These are phyloP conservation scores for Ceratocystis variospora DNA, from an alignment of 2,329 filamentous ascomycete genomes.

Conservation along the genomic window DNA sequence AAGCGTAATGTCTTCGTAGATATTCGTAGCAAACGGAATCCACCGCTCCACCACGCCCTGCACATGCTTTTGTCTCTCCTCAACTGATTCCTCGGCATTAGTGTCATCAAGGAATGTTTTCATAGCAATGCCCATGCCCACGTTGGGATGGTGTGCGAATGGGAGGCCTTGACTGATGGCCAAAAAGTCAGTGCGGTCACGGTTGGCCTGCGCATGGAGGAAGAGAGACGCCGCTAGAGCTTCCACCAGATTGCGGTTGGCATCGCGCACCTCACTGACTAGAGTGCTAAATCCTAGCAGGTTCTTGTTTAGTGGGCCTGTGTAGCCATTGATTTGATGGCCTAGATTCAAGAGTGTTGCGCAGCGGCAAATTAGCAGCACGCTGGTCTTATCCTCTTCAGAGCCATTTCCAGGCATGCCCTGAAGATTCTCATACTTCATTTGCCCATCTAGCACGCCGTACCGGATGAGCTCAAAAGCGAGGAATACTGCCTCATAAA, in stretches of 20 bases:
- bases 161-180: slow-evolving; percentile 62
- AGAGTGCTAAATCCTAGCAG: slow-evolving; percentile 77
- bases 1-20: slow-evolving; percentile 46
- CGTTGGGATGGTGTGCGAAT: slow-evolving; percentile 56
- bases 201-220: slow-evolving; percentile 62
- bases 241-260: slow-evolving; percentile 71
- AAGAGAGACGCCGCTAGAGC: slow-evolving; percentile 69
- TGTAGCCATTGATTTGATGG: slow-evolving; percentile 80
- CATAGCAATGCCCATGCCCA: slow-evolving; percentile 63
- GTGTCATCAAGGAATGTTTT: slow-evolving; percentile 63
- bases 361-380: slow-evolving; percentile 73
- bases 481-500: slow-evolving; percentile 67
- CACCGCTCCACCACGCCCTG: slow-evolving; percentile 38
- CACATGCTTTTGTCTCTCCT: slow-evolving; percentile 33
- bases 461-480: slow-evolving; percentile 76
- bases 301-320: slow-evolving; percentile 82
- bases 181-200: slow-evolving; percentile 51
- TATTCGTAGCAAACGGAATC: slow-evolving; percentile 45
- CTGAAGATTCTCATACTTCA: slow-evolving; percentile 40
- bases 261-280: slow-evolving; percentile 62
- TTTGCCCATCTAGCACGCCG: slow-evolving; percentile 59
- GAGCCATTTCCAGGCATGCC: slow-evolving; percentile 42
- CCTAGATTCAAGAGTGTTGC: slow-evolving; percentile 70
- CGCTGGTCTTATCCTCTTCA: slow-evolving; percentile 63
- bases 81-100: slow-evolving; percentile 40